A percentile compares a stretch with the other conserved stretches of the same genome.
These are phyloP conservation scores for Amborella trichopoda DNA, from an alignment of 164 flowering plant species.

Conservation along the genomic window DNA sequence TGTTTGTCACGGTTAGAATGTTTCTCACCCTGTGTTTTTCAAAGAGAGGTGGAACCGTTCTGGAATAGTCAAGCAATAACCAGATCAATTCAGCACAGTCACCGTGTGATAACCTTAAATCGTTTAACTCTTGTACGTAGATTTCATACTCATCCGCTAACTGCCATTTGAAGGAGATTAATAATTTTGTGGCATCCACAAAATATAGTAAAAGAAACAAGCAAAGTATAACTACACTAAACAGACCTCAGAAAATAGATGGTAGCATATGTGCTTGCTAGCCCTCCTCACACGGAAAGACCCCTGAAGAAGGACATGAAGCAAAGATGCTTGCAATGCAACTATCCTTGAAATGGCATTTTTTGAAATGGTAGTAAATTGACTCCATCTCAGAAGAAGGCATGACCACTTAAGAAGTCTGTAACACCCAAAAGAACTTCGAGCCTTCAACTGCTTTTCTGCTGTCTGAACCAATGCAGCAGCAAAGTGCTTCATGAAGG, in stretches of 20 bases:
- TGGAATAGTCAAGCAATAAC: slow-evolving; percentile 55
- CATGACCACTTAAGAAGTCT: slow-evolving; percentile 87
- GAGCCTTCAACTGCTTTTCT: slow-evolving; percentile 63
- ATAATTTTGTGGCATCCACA: too few species aligned
- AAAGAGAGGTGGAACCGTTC: slow-evolving; percentile 20
- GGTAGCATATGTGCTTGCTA: slow-evolving; percentile 42
- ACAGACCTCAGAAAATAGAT: slow-evolving; percentile 63
- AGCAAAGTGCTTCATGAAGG: slow-evolving; percentile 85
- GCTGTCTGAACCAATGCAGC: slow-evolving; percentile 64
- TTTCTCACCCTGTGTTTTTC: slow-evolving; percentile 57
- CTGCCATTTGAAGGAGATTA: too few species aligned
- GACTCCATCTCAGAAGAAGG: slow-evolving; percentile 52
- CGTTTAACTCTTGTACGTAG: slow-evolving; percentile 54
- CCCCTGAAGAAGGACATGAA: slow-evolving; percentile 47
- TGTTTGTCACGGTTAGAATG: too few species aligned
- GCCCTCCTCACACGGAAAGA: slow-evolving; percentile 58
- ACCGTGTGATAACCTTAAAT: slow-evolving; percentile 54
- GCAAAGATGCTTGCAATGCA: slow-evolving; percentile 53
- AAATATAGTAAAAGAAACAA: too few species aligned
- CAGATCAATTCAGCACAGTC: slow-evolving; percentile 51
- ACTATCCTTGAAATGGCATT: slow-evolving; percentile 72
- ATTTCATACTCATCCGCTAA: slow-evolving; percentile 40
- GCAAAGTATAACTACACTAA: too few species aligned
- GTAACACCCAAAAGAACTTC: slow-evolving; percentile 45
- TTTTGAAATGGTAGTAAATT: slow-evolving; percentile 63